Evolutionary conservation across 345 rosid genomes (phyloP).

Genomic region (Citrus hindsii): DNA sequence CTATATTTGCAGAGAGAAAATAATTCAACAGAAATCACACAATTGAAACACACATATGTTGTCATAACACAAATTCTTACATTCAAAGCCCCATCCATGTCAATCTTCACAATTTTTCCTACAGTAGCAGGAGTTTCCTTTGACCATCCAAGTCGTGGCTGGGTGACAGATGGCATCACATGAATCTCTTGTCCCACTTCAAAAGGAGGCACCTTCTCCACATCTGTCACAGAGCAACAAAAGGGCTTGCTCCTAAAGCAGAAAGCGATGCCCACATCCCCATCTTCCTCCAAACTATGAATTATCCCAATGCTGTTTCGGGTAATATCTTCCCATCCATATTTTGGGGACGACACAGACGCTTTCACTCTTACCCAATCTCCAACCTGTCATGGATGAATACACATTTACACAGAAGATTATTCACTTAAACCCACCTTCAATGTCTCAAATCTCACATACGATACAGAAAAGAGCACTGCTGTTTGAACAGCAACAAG

Average conservation of each 20-base stretch:
- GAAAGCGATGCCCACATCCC: conserved; percentile 92
- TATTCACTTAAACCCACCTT: not conserved
- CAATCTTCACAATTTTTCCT: conserved; percentile 79
- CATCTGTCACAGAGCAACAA: conserved; percentile 84
- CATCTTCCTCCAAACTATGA: conserved; percentile 95
- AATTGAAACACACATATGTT: no score
- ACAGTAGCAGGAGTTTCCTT: conserved; percentile 91
- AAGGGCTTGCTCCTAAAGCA: conserved; percentile 92
- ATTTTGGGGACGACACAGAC: conserved; percentile 91
- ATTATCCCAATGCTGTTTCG: conserved; percentile 78
- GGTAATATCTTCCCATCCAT: conserved; percentile 94
- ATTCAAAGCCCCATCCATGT: conserved; percentile 96
- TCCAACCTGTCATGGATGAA: conserved; percentile 62
- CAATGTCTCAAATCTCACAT: not conserved
- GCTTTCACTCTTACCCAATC: conserved; percentile 97
- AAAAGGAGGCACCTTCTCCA: conserved; percentile 88
- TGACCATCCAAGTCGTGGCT: conserved; percentile 98
- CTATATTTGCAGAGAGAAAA: not conserved
- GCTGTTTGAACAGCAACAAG: no score
- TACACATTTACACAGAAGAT: conserved; percentile 10
- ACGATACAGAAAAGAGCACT: not conserved
- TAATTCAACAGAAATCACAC: not conserved
- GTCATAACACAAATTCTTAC: conserved; percentile 40
- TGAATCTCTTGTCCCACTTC: conserved; percentile 89
- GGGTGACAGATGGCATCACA: conserved; percentile 66